Evolutionary conservation across 495 filamentous ascomycete genomes (phyloP), one percentile per base, ranked within the genome.

Genomic region (Aspergillus ellipticus): DNA sequence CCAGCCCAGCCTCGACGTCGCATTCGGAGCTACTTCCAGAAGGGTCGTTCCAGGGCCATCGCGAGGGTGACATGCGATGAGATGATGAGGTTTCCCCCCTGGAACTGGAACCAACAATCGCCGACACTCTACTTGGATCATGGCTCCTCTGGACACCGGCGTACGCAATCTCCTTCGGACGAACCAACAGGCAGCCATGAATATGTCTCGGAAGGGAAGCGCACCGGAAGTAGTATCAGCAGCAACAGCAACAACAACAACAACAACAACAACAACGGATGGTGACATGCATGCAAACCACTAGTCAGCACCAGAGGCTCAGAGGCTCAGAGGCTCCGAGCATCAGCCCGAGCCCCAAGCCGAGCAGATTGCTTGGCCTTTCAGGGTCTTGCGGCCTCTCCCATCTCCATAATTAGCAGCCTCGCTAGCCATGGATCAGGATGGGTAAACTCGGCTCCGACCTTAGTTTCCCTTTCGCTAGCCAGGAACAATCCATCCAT

Each of bases 371-470:
- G 35, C 35, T 39, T 39, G 35, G 35, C 35, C 35, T 39, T 29
- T 48, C 45, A 48, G 22, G 45, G 45, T 48, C 45, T 28, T 29
- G n/a, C 22, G 29, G 45, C 24, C 24, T 16, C 45, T 13, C 35
- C 35, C 11, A 1, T 5, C 22, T 48, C 22, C 22, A 24, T 48
- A 48, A 31, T 48, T 28, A 48, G n/a, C 22, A 48, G 24, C 45
- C 22, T 29, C 45, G 45, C 15, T 48, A 48, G 22, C 45, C 22
- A 28, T 48, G n/a, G n/a, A n/a, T n/a, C n/a, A n/a, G 43, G 43
- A 47, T 47, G 45, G n/a, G 22, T 29, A 24, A 39, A 28, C 22
- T 28, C 45, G 24, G 24, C 11, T 48, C 45, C 45, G 22, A 16
- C 22, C 5, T 29, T 48, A 48, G 45, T 48, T 16, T 4, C 7